Conservation (phyloP, 306 rosid genomes). For the Sicyos edulis region DNA sequence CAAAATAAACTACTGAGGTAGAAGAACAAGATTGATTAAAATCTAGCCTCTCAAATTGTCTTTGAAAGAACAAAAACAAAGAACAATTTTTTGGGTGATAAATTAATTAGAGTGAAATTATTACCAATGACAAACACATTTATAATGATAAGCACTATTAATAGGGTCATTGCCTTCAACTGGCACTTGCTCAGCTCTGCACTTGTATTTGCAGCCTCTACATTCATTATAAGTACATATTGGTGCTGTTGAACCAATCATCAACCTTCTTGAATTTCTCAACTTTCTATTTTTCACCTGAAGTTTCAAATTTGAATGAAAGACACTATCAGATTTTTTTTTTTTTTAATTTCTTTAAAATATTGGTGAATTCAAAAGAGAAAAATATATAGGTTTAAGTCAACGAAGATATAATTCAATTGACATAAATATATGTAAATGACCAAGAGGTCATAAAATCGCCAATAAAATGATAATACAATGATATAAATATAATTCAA, state of each 20-base stretch:
- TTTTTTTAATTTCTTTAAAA: too few species aligned
- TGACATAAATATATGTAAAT: too few species aligned
- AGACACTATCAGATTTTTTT: too few species aligned
- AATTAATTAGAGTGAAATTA: too few species aligned
- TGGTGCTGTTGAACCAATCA: conserved; percentile 98
- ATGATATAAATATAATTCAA: too few species aligned
- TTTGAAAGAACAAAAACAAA: neutral
- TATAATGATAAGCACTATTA: conserved; percentile 88
- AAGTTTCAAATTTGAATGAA: conserved; percentile 5
- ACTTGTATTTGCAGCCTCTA: conserved; percentile 75
- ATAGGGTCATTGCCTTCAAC: conserved; percentile 92
- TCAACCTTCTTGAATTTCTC: conserved; percentile 59
- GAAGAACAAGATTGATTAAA: neutral
- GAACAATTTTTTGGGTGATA: too few species aligned
- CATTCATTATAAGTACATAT: conserved; percentile 90
- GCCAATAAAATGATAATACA: too few species aligned
- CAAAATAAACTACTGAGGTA: neutral
- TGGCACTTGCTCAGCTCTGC: conserved; percentile 94
- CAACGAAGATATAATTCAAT: too few species aligned
- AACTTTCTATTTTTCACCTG: conserved; percentile 35
- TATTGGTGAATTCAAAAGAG: too few species aligned
- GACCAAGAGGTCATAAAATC: too few species aligned
- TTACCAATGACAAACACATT: conserved; percentile 89
- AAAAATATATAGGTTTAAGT: too few species aligned
- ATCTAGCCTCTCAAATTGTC: neutral